Evolutionary conservation across 176 grass and related monocot genomes (phyloP).

Genomic region (barley (Hordeum vulgare)): MorexV3_pseudomolecules_assembly NC_058523.1:548295419-548295918

Average conservation of each 20-base stretch:
- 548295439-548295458: neutral
- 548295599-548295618: neutral
- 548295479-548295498: neutral
- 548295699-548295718: neutral
- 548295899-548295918: neutral
- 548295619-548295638: neutral
- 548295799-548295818: neutral
- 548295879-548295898: too few relatives aligned
- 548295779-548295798: too few relatives aligned
- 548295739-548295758: neutral
- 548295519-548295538: neutral
- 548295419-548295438: slow-evolving; percentile 5
- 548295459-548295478: neutral
- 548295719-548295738: neutral
- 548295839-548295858: neutral
- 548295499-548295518: neutral
- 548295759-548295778: neutral
- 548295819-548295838: neutral
- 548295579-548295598: neutral
- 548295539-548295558: neutral
- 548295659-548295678: too few relatives aligned
- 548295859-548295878: neutral
- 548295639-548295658: too few relatives aligned
- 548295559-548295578: neutral
- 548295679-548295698: neutral